Evolutionary conservation across 225 moss, liverwort and hornwort species (phyloP).

Genomic region (Lunularia cruciata): DNA sequence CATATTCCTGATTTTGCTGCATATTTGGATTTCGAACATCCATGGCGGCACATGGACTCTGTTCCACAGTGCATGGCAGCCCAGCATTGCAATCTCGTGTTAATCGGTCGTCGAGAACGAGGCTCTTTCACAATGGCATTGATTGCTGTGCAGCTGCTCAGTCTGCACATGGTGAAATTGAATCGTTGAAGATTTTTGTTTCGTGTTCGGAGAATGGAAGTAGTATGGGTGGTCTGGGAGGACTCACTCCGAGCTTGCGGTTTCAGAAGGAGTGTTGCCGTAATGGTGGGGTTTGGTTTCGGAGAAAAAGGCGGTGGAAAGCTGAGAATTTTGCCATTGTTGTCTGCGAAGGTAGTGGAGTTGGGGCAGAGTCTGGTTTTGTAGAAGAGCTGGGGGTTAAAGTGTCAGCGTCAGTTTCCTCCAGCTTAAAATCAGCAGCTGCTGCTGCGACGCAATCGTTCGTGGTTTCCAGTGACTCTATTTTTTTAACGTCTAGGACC

Average conservation of each 20-base stretch:
- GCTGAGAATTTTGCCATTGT: not conserved
- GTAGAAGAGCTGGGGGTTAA: not conserved
- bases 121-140: not conserved
- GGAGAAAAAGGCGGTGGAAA: slow-evolving; percentile 7
- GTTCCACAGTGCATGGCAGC: not conserved
- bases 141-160: no score
- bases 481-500: not conserved
- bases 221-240: not conserved
- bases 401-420: not conserved
- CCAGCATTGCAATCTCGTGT: not conserved
- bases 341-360: not conserved
- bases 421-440: not conserved
- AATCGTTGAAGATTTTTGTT: not conserved
- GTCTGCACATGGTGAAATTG: not conserved
- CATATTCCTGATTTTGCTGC: no score
- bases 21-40: slow-evolving; percentile 8
- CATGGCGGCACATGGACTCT: not conserved
- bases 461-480: not conserved
- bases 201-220: not conserved
- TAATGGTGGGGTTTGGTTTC: slow-evolving; percentile 1
- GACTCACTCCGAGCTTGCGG: not conserved
- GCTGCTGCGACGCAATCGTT: not conserved
- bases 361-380: not conserved
- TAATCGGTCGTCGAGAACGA: not conserved
- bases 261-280: not conserved